A percentile compares a stretch with the other conserved stretches of the same genome.
Conservation (phyloP, 129 eudicot species). For the Calendula officinalis region DNA sequence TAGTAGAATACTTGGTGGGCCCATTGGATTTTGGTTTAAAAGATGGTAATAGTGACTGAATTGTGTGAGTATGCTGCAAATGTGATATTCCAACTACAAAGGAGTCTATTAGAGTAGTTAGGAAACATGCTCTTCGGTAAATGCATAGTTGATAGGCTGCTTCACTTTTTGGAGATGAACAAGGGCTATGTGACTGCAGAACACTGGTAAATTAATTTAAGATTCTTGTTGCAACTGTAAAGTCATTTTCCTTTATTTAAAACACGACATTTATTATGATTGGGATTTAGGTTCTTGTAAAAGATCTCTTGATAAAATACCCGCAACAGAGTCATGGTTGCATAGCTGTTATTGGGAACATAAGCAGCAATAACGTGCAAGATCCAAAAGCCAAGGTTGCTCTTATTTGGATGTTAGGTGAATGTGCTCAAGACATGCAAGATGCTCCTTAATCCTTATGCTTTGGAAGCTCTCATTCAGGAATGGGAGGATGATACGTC, state of each 20-base stretch:
- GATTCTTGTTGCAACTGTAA: no score
- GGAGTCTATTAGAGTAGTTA: constrained; percentile 98
- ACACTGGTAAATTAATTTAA: constrained; percentile 57
- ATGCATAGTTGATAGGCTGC: constrained; percentile 98
- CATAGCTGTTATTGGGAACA: constrained; percentile 97
- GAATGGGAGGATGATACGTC: constrained; percentile 96
- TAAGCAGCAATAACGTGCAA: constrained; percentile 90
- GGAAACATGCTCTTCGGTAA: constrained; percentile 90
- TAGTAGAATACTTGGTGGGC: no score
- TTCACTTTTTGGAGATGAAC: constrained; percentile 98
- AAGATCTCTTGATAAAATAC: constrained; percentile 92
- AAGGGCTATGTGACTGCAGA: constrained; percentile 98
- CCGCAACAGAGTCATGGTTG: constrained; percentile 99
- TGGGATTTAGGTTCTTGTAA: constrained; percentile 82
- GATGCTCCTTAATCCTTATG: constrained; percentile 97
- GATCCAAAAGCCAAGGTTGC: constrained; percentile 99
- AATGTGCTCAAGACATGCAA: constrained; percentile 94
- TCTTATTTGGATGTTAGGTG: constrained; percentile 98
- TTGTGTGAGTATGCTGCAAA: constrained; percentile 97
- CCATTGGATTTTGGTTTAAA: no score
- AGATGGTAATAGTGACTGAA: no score
- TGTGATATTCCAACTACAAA: constrained; percentile 99
- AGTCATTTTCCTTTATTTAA: no score
- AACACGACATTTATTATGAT: no score
- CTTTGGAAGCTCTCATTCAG: constrained; percentile 74